Evolutionary conservation across 148 eudicot species (phyloP).

Genomic region (Simmondsia chinensis): DNA sequence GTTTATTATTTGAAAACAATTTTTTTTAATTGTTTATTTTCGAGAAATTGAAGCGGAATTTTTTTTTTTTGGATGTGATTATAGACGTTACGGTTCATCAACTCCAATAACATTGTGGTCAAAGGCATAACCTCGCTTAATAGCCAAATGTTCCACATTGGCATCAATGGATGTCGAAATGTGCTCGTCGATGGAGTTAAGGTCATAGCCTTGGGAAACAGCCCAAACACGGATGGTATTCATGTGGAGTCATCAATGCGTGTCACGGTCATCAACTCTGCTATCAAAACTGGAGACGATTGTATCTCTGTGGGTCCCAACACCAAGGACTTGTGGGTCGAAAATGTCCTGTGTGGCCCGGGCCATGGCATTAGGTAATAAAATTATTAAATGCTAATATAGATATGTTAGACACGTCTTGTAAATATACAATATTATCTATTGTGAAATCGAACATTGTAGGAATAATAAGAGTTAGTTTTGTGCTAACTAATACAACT

Average conservation of each 20-base stretch:
- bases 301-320: conserved; percentile 11
- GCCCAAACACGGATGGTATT: conserved; percentile 15
- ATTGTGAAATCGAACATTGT: too few species aligned
- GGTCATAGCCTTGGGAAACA: conserved; percentile 4
- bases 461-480: too few species aligned
- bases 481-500: too few species aligned
- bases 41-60: too few species aligned
- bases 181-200: conserved; percentile 14
- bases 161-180: conserved; percentile 21
- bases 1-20: too few species aligned
- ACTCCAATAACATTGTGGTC: conserved; percentile 22
- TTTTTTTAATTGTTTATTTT: too few species aligned
- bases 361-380: conserved; percentile 17
- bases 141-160: conserved; percentile 38
- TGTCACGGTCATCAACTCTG: conserved; percentile 6
- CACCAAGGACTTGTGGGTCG: conserved; percentile 6
- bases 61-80: not conserved
- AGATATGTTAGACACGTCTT: too few species aligned
- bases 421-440: too few species aligned
- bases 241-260: conserved; percentile 3
- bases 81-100: conserved; percentile 23
- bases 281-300: conserved; percentile 19
- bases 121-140: conserved; percentile 26
- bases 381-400: not conserved
- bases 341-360: conserved; percentile 1